Percentiles rank a stretch among this genome's conserved stretches.
Conservation (phyloP, 2,329 filamentous ascomycete species). For the Aspergillus vadensis region DNA sequence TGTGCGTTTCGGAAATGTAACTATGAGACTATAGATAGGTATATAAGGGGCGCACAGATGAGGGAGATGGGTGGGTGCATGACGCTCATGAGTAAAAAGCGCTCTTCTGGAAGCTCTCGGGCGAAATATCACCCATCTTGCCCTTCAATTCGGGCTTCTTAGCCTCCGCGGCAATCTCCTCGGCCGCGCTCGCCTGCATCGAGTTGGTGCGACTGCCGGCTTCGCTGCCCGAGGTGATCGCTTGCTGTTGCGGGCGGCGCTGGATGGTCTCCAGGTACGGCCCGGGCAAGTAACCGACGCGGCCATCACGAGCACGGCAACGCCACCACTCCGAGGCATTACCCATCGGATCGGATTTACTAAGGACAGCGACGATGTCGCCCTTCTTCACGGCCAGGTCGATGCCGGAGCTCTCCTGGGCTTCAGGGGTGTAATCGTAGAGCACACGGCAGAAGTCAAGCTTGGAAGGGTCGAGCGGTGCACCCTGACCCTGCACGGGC, state of each 20-base stretch:
- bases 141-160: constrained; percentile 56
- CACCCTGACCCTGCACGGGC: constrained; percentile 32
- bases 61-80: not conserved
- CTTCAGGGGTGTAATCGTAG: constrained; percentile 89
- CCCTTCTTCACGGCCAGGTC: constrained; percentile 93
- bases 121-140: constrained; percentile 64
- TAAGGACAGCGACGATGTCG: constrained; percentile 89
- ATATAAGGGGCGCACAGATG: too few relatives aligned
- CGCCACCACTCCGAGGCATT: constrained; percentile 97
- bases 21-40: not conserved
- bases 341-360: constrained; percentile 88
- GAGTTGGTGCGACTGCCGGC: constrained; percentile 56
- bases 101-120: constrained; percentile 72
- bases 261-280: constrained; percentile 83
- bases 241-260: constrained; percentile 50
- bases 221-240: constrained; percentile 44
- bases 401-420: constrained; percentile 65
- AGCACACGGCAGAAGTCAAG: constrained; percentile 94
- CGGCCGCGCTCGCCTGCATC: constrained; percentile 45
- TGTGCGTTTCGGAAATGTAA: not conserved
- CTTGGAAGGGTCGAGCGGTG: constrained; percentile 77
- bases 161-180: constrained; percentile 23
- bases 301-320: constrained; percentile 84
- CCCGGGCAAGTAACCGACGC: constrained; percentile 86
- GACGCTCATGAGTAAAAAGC: constrained; percentile 62